Base-by-base conservation (phyloP, 2,329 filamentous ascomycete species). In the Microcyclospora tardicrescens region DNA sequence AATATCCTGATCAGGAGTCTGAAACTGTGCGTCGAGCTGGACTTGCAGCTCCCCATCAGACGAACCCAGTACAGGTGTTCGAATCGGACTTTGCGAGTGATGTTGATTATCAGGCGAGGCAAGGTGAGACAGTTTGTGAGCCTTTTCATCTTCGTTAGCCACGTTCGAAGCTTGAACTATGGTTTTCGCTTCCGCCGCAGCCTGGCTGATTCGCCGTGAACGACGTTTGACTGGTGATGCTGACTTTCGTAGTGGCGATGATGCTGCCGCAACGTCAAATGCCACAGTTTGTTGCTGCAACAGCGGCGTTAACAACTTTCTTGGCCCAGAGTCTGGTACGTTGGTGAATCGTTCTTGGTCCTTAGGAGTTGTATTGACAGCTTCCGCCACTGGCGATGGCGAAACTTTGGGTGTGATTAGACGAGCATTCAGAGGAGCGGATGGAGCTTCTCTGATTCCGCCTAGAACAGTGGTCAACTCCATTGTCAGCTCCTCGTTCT, bases 331-430 rank as follows among this genome's bases (percentile, higher is more conserved):
- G 34, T 72, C 64, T 37, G 65, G 63, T 10, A 69, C 60, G 50
- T 75, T 63, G 44, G 66, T 73, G 53, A 78, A 78, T 5, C 71
- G 68, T 3, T 63, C 65, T 44, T 73, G 70, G 10, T 64, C 61
- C 37, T 63, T 72, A 11, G 79, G 78, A 1, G 77, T 81, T 2
- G 66, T 69, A n/a, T 59, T 52, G 10, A 54, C 55, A 6, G 52
- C 50, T 10, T 55, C 51, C 50, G 69, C 73, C 10, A 57, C 49
- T 0, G 75, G 73, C 2, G 75, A 75, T 10, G 43, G 43, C 8
- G 45, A 55, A 41, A n/a, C 55, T 54, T 24, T 62, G 59, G 6
- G 66, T 11, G 58, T 60, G 9, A 40, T 37, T 28, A 50, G 52
- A 15, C 40, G 38, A 14, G 42, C 33, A 11, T 36, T 37, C 13